Evolutionary conservation across 2,329 filamentous ascomycete species (phyloP), one percentile per base, ranked within the genome.

Genomic region (Mycosphaerella sp.): DNA sequence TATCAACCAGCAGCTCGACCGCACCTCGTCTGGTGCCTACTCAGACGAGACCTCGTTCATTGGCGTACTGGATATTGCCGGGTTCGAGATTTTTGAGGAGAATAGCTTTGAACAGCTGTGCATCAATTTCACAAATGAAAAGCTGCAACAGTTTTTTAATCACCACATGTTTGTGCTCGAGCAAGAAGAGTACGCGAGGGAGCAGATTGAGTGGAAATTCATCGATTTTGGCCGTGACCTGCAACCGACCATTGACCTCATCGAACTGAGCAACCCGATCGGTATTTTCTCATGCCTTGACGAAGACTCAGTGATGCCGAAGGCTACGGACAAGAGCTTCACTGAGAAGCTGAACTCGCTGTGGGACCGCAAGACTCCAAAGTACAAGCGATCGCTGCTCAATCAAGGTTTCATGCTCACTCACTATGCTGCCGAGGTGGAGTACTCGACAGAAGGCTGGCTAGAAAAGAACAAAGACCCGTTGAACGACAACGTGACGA

Each of bases 91-190:
- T 55, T 98, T 98, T 65, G 91, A 98, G 64, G 82, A 89, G 66
- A 98, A 98, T 76, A 96, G 92, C 76, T 98, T 98, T 66, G 93
- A 98, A 70, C 93, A 98, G 71, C 80, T 98, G 5, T 98, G 93
- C 76, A 98, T 98, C 79, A 98, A 98, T 73, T 98, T 98, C 73
- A 97, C 95, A 58, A 98, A 98, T 73, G 93, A 98, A 72, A 98
- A 96, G 71, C 82, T 98, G 6, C 93, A 98, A 67, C 93, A 98
- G 64, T 98, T 98, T 72, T 98, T 98, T 80, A 98, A 98, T 66
- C 93, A 98, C 69, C 95, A 98, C 76, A 98, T 98, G 93, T 98
- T 98, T 67, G 93, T 98, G 8, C 78, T 98, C 6, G 93, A 98
- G 69, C 93, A 98, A 67, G 93, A 98, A 70, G 93, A 98, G 70